Conservation (phyloP, 2,329 filamentous ascomycete species). For the Aurifilum marmelostoma region DNA sequence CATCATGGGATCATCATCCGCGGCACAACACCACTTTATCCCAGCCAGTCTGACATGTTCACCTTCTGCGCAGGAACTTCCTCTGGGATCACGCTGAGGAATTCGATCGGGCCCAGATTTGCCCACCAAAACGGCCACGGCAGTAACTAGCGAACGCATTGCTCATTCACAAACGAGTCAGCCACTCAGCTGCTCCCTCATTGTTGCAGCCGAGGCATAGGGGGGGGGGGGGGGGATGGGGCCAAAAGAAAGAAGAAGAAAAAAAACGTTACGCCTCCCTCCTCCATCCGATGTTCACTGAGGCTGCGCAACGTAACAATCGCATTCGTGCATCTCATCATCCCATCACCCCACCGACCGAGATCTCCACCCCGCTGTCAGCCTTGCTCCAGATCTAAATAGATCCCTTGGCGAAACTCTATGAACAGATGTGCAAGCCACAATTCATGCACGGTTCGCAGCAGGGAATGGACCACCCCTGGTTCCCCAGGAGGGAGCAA, state of each 20-base stretch:
- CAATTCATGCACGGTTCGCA: slow-evolving; percentile 13
- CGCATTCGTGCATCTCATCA: background rate
- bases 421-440: background rate
- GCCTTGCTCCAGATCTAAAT: background rate
- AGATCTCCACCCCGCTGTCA: slow-evolving; percentile 1
- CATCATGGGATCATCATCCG: no score
- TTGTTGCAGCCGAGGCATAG: background rate
- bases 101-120: no score
- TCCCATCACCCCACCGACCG: background rate
- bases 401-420: background rate
- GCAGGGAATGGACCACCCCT: background rate
- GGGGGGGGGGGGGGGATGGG: no score
- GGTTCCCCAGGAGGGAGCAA: background rate
- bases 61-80: no score
- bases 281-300: background rate
- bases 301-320: background rate
- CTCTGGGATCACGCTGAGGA: no score
- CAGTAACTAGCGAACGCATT: no score
- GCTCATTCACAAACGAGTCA: no score
- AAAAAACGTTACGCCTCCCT: no score
- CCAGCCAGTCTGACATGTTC: no score
- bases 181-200: background rate
- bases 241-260: background rate
- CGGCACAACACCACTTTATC: no score
- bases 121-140: no score